Base-by-base conservation (phyloP, 2,329 filamentous ascomycete species). In the Ascochyta rabiei region DNA sequence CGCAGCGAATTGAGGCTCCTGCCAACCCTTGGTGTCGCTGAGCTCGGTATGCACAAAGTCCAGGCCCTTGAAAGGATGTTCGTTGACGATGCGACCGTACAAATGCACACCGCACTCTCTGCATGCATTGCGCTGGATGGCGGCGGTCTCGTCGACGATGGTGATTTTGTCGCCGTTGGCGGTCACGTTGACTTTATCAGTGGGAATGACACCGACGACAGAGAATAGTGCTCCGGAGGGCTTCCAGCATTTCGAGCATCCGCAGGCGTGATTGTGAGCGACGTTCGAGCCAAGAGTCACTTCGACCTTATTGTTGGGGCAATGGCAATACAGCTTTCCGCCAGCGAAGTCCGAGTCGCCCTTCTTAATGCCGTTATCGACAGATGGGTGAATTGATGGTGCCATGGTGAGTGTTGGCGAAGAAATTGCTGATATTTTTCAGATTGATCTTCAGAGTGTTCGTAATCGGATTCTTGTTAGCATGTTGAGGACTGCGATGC, bases 191-290 rank as follows among this genome's bases (percentile, higher is more conserved):
- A 89, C 57, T 46, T 83, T 78, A 46, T 83, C 81, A 7, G 73
- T 70, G 6, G 87, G 82, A 2, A 89, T 74, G 48, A 89, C 86
- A 53, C 76, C 86, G 42, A 89, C 80, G 62, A 89, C 67, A 56
- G 83, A 83, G 79, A 89, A 89, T 57, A 89, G 81, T 0, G 85
- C 80, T 26, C 84, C 84, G 2, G 73, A 53, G 5, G 87, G 87
- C 74, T 89, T 89, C 86, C 86, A 89, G 81, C 87, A 89, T 73
- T 89, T 87, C 49, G 85, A 88, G 76, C 87, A 89, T 59, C 86
- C 86, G 74, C 87, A 89, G 50, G 84, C 86, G 75, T 89, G 87
- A 79, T 89, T 89, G 79, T 89, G 86, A 2, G 80, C 76, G 51
- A 89, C 82, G 63, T 88, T 84, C 68, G 81, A 77, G 53, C 64